Evolutionary conservation across 2,329 filamentous ascomycete species (phyloP).

Genomic region (Ustilaginoidea virens): DNA sequence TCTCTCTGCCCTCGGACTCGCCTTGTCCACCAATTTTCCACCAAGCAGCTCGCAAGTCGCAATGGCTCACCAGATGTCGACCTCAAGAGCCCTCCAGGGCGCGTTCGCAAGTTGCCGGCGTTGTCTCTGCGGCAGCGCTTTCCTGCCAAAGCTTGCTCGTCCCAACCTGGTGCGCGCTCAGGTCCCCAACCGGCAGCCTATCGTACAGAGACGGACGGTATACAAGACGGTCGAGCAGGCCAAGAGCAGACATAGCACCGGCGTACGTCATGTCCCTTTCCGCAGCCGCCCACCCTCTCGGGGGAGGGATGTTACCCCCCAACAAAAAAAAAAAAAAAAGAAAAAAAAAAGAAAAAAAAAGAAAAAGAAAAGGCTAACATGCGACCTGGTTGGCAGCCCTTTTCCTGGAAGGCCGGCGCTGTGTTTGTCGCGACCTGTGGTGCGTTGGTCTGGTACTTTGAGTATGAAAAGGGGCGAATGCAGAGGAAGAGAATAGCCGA

Average conservation of each 20-base stretch:
- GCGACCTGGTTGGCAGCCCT: conserved; percentile 51
- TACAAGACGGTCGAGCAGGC: conserved; percentile 43
- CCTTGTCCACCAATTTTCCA: too few relatives aligned
- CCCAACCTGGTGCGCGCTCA: conserved; percentile 16
- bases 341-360: too few relatives aligned
- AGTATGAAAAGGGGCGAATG: conserved; percentile 82
- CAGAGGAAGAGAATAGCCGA: conserved; percentile 79
- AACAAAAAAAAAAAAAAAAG: too few relatives aligned
- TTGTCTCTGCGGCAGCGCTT: conserved; percentile 22
- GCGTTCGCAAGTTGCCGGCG: conserved; percentile 21
- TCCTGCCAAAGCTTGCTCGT: conserved; percentile 20
- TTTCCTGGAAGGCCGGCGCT: conserved; percentile 80
- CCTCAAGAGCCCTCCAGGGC: conserved; percentile 20
- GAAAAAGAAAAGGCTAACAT: too few relatives aligned
- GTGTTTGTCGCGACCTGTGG: conserved; percentile 70
- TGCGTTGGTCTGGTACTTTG: conserved; percentile 78
- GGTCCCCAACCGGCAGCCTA: conserved; percentile 18
- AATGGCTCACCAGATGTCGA: too few relatives aligned
- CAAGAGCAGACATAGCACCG: conserved; percentile 40
- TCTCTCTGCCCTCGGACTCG: too few relatives aligned
- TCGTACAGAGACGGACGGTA: conserved; percentile 22
- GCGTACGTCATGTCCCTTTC: conserved; percentile 23
- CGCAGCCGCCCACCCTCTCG: not conserved
- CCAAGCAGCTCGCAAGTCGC: too few relatives aligned
- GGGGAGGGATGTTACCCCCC: not conserved